Evolutionary conservation across 192 early-diverging fungal genomes (phyloP).

Genomic region (Anaeromyces robustus): DNA sequence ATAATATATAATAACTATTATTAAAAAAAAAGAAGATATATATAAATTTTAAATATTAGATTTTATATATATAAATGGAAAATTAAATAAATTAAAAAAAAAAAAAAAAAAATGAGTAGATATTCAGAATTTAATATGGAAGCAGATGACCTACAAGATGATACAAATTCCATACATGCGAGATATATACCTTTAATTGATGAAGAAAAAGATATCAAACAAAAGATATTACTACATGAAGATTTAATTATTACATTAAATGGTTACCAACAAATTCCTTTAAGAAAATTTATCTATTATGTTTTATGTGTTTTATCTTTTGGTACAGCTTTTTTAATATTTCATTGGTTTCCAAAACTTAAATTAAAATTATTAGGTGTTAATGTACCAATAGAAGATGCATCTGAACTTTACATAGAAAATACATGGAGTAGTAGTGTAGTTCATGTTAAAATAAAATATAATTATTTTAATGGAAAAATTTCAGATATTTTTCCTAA

Average conservation of each 20-base stretch:
- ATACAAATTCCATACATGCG: not conserved
- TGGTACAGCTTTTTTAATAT: conserved; percentile 58
- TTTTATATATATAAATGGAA: no score
- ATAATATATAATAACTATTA: no score
- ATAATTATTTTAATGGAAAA: conserved; percentile 8
- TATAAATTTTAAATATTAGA: no score
- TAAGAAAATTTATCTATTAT: conserved; percentile 40
- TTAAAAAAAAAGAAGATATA: no score
- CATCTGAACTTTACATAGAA: conserved; percentile 40
- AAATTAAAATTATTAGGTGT: conserved; percentile 54
- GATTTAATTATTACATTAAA: conserved; percentile 29
- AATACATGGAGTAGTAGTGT: conserved; percentile 24
- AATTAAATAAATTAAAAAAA: no score
- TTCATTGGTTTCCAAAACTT: conserved; percentile 70
- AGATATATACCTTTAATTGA: not conserved
- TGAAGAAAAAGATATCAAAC: conserved; percentile 2
- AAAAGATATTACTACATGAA: conserved; percentile 26
- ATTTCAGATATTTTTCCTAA: conserved; percentile 22
- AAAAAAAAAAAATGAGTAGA: no score
- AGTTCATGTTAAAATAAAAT: conserved; percentile 7
- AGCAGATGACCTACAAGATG: no score
- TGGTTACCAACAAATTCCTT: conserved; percentile 40
- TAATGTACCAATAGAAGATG: conserved; percentile 46
- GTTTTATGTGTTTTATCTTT: conserved; percentile 43
- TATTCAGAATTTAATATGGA: no score